phyloP scores from a whole-genome alignment of 148 eudicot species.

The Rhododendron griersonianum region DNA sequence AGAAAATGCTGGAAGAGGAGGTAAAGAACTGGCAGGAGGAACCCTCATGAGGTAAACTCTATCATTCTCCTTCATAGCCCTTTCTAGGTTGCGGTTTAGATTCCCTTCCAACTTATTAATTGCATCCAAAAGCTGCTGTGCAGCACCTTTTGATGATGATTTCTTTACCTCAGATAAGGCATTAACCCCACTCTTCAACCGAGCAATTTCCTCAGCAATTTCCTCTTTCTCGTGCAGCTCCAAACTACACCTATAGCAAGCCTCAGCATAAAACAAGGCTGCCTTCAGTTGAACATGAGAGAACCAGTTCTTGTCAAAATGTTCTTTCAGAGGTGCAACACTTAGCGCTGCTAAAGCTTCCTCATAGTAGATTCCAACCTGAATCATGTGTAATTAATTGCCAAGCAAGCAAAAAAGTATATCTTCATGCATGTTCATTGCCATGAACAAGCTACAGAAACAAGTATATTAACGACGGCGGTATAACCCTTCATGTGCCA shows the following conservation, averaged over 20 bases:
- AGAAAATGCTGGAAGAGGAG: slow-evolving; percentile 73
- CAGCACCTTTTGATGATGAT: slow-evolving; percentile 64
- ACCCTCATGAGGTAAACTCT: slow-evolving; percentile 96
- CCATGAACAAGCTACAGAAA: neutral
- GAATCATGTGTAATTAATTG: slow-evolving; percentile 2
- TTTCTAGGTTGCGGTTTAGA: slow-evolving; percentile 71
- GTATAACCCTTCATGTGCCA: no score
- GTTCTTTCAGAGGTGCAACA: slow-evolving; percentile 79
- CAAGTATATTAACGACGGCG: neutral
- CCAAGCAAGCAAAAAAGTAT: neutral
- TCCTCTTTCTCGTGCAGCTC: slow-evolving; percentile 98
- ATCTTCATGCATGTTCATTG: neutral
- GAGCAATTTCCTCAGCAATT: slow-evolving; percentile 90
- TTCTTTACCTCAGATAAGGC: slow-evolving; percentile 70
- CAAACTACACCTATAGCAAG: slow-evolving; percentile 85
- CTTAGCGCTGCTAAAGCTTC: slow-evolving; percentile 82
- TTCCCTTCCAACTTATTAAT: slow-evolving; percentile 68
- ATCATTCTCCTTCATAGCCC: slow-evolving; percentile 94
- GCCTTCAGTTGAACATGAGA: slow-evolving; percentile 93
- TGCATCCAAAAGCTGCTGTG: slow-evolving; percentile 86
- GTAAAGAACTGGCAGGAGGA: slow-evolving; percentile 67
- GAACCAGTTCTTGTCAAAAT: slow-evolving; percentile 85
- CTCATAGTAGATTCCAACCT: slow-evolving; percentile 91
- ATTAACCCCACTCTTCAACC: slow-evolving; percentile 69
- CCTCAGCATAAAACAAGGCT: slow-evolving; percentile 87